Base-by-base conservation (phyloP, 139 green algal genomes). In the Dunaliella primolecta region DNA sequence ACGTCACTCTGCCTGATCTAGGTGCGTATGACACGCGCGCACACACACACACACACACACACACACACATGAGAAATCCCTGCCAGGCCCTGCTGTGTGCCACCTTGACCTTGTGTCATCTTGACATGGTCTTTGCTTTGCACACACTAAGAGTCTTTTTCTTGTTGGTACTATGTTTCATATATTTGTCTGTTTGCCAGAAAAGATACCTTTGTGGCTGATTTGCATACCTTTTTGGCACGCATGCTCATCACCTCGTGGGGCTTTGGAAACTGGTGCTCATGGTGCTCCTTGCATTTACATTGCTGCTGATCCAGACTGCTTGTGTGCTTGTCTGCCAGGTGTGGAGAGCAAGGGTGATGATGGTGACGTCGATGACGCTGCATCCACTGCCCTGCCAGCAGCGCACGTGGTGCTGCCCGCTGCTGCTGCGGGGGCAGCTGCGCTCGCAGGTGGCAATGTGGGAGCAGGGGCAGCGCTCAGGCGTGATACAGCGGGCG, bases 1-100 rank as follows among this genome's bases (percentile, higher is more conserved):
- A 95, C 89, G 84, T 88, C 2, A 56, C 90, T 0, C 86, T 95
- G 37, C 91, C 92, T 23, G 93, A 95, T 87, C 82, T 94, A 56
- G 90, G 81, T 87, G 89, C 36, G 88, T 82, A 36, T 15, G 34
- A 24, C n/a, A 2, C 31, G 30, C 0, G 31, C 30, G n/a, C 32
- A 7, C 20, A n/a, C n/a, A n/a, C n/a, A n/a, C n/a, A n/a, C n/a
- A n/a, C n/a, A n/a, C n/a, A n/a, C n/a, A n/a, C n/a, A n/a, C n/a
- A n/a, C n/a, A n/a, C n/a, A n/a, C n/a, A n/a, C n/a, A n/a, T n/a
- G n/a, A n/a, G n/a, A n/a, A n/a, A n/a, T n/a, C n/a, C n/a, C n/a
- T n/a, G n/a, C n/a, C n/a, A n/a, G n/a, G n/a, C n/a, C n/a, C n/a
- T n/a, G n/a, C n/a, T n/a, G n/a, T n/a, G n/a, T n/a, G n/a, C n/a